Percentiles rank a stretch among this genome's conserved stretches.
Evolutionary conservation across 768 basidiomycete species (phyloP).

Genomic region (Serendipita sp.): DNA sequence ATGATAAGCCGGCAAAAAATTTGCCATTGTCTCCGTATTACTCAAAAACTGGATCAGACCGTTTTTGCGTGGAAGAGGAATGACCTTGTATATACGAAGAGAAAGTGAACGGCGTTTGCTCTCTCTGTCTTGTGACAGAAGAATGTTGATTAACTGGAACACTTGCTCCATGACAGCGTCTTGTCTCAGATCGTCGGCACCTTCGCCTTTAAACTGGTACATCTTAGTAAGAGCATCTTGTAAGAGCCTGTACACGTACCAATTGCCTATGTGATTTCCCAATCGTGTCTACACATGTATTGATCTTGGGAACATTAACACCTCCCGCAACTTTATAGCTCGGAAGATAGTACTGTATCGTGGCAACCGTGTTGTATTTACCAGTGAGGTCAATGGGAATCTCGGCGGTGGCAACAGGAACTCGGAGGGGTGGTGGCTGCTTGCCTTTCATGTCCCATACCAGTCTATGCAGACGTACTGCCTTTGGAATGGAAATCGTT

Average conservation of each 20-base stretch:
- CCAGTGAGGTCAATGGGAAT: conserved; percentile 53
- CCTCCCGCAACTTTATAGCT: conserved; percentile 59
- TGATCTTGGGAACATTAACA: conserved; percentile 68
- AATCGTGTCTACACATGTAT: conserved; percentile 46
- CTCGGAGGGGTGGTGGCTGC: conserved; percentile 22
- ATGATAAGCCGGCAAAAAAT: conserved; percentile 54
- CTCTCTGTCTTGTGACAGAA: conserved; percentile 57
- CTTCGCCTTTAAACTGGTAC: conserved; percentile 79
- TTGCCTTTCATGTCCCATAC: neutral
- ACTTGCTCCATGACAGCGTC: conserved; percentile 99
- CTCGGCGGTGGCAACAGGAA: conserved; percentile 72
- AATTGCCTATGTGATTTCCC: conserved; percentile 59
- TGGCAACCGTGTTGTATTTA: conserved; percentile 53
- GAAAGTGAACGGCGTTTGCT: conserved; percentile 55
- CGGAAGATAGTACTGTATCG: conserved; percentile 44
- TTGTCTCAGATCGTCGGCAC: conserved; percentile 82
- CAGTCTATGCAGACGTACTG: neutral
- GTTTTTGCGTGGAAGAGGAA: conserved; percentile 64
- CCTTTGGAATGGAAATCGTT: conserved; percentile 27
- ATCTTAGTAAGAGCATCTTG: neutral
- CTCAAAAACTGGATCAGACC: conserved; percentile 85
- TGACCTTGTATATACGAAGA: conserved; percentile 69
- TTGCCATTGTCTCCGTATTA: conserved; percentile 48
- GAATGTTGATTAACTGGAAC: conserved; percentile 71
- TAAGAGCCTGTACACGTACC: conserved; percentile 28